A percentile compares a stretch with the other conserved stretches of the same genome.
Conservation (phyloP, 208 protist species). For the Tritrichomonas musculus region DNA sequence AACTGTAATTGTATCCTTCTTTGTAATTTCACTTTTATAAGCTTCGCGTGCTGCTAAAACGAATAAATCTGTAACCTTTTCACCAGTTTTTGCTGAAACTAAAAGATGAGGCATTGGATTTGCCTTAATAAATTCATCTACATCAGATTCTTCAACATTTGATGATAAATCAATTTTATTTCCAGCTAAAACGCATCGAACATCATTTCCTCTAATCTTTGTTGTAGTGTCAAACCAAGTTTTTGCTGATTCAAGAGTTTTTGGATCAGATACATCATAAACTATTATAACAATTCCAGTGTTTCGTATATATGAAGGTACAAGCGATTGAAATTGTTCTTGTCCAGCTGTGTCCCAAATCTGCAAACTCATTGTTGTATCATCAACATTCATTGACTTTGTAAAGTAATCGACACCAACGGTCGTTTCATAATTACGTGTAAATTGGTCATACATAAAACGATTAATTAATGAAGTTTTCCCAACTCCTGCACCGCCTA, state of each 20-base stretch:
- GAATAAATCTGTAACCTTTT: not conserved
- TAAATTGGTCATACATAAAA: slow-evolving; percentile 20
- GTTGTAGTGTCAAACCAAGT: not conserved
- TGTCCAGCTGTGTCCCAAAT: slow-evolving; percentile 37
- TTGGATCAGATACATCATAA: slow-evolving; percentile 17
- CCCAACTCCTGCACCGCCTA: not conserved
- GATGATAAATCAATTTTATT: not conserved
- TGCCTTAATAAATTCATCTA: not conserved
- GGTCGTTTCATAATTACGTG: not conserved
- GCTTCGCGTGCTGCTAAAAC: not conserved
- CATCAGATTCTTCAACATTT: not conserved
- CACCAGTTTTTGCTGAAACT: slow-evolving; percentile 12
- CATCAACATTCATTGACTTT: slow-evolving; percentile 4
- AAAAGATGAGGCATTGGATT: not conserved
- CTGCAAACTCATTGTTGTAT: not conserved
- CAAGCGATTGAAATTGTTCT: slow-evolving; percentile 3
- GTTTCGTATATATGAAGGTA: not conserved
- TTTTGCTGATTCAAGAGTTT: not conserved
- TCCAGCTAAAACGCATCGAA: not conserved
- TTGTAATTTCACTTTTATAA: not conserved
- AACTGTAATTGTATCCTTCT: not conserved
- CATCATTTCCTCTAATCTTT: not conserved
- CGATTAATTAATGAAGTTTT: slow-evolving; percentile 9
- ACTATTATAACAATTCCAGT: slow-evolving; percentile 60
- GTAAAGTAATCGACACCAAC: slow-evolving; percentile 30